Percentiles rank a stretch among this genome's conserved stretches.
Conservation (phyloP, 129 eudicot genomes). For the Heracleum sosnowskyi region DNA sequence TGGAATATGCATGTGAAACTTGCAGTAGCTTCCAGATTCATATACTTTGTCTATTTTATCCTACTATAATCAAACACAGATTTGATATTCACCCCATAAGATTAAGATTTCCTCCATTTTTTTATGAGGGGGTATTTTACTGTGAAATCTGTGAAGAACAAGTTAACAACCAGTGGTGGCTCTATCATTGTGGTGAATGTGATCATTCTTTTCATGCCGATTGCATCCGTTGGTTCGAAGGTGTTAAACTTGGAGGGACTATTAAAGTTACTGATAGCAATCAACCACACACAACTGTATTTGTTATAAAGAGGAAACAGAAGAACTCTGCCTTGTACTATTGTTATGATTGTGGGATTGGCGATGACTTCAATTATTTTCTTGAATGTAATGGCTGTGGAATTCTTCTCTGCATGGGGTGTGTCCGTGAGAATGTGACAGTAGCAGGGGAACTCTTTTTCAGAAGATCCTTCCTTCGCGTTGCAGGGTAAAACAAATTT, state of each 20-base stretch:
- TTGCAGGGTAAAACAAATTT: too few relatives aligned
- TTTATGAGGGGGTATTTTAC: too few relatives aligned
- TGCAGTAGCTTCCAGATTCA: not conserved
- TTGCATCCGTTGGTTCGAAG: not conserved
- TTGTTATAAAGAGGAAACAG: too few relatives aligned
- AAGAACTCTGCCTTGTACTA: too few relatives aligned
- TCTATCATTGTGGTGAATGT: constrained; percentile 1
- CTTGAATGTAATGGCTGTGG: too few relatives aligned
- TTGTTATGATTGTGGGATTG: too few relatives aligned
- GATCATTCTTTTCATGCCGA: not conserved
- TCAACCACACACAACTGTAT: not conserved
- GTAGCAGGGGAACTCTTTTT: too few relatives aligned
- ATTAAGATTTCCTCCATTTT: not conserved
- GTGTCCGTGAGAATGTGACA: too few relatives aligned
- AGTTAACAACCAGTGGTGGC: not conserved
- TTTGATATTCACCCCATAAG: not conserved
- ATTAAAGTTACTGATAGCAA: not conserved
- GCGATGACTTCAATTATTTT: too few relatives aligned
- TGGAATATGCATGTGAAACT: not conserved
- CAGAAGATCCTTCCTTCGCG: too few relatives aligned
- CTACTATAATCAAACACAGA: not conserved
- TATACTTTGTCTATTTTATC: not conserved
- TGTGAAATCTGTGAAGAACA: not conserved
- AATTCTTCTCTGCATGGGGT: too few relatives aligned
- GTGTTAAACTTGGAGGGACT: not conserved